A percentile compares a stretch with the other conserved stretches of the same genome.
phyloP scores from a whole-genome alignment of 371 early-diverging fungal species.

The Mucor irregularis region DNA sequence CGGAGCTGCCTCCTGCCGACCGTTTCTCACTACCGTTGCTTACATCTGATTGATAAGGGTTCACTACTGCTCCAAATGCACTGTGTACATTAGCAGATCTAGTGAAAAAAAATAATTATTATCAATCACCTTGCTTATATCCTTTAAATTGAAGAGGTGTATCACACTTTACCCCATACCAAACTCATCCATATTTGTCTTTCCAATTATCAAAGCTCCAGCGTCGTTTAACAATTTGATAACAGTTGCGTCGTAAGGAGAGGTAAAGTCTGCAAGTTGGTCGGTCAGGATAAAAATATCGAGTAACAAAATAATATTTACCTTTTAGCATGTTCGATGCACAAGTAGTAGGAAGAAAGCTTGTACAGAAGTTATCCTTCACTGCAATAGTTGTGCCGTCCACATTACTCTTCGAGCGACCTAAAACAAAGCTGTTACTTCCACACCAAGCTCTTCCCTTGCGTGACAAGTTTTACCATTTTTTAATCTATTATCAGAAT shows the following conservation, averaged over 20 bases:
- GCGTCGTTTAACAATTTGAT: conserved; percentile 60
- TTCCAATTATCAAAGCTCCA: conserved; percentile 80
- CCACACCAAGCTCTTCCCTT: not conserved
- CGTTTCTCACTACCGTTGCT: conserved; percentile 23
- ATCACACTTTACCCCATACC: conserved; percentile 92
- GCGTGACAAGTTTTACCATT: conserved; percentile 5
- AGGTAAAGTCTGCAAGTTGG: conserved; percentile 54
- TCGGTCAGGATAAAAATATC: not conserved
- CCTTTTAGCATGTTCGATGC: conserved; percentile 68
- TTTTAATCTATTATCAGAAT: conserved; percentile 3
- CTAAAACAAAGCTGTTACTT: not conserved
- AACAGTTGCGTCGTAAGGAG: conserved; percentile 83
- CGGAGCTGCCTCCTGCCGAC: conserved; percentile 90
- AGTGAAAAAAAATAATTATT: too few species aligned
- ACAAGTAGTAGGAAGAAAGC: conserved; percentile 65
- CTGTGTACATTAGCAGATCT: conserved; percentile 59
- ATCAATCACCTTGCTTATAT: too few species aligned
- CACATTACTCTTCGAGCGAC: conserved; percentile 33
- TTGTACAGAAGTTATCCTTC: conserved; percentile 77
- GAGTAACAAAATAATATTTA: conserved; percentile 17
- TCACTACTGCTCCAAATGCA: conserved; percentile 48
- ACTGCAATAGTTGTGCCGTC: conserved; percentile 67
- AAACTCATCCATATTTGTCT: conserved; percentile 96
- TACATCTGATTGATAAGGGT: too few species aligned
- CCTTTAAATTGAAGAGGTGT: not conserved